Evolutionary conservation across 2,329 filamentous ascomycete genomes (phyloP), one percentile per base, ranked within the genome.

Genomic region (Fusarium anthophilum): DNA sequence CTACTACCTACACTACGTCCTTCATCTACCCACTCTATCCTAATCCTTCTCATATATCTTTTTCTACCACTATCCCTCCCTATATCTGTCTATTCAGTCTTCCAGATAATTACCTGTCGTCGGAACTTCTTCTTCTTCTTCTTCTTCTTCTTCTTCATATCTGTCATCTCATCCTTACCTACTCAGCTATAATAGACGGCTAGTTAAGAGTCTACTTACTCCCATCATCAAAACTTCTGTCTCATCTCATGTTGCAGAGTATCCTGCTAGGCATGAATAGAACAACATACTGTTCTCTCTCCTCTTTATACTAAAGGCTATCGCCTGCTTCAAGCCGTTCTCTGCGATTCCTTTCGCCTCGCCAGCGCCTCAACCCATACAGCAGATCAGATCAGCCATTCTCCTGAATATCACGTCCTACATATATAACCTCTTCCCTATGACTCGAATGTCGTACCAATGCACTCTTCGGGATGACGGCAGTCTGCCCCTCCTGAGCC

Each of bases 371-470:
- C 24, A 50, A 12, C 43, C 20, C 32, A 24, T 22, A 37, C 32
- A 53, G 18, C 50, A 53, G n/a, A 53, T 35, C 50, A 38, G 26
- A 68, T 24, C 63, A 63, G 63, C 48, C 59, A 43, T 48, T 51
- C 43, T 56, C 18, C 39, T 61, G 48, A 47, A 48, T 58, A 61
- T 64, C 54, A 48, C 51, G 41, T 55, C 47, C 41, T 50, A 44
- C 64, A 48, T 69, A 69, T 69, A 68, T 57, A 64, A 32, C 43
- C 63, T 22, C 60, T 53, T 59, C 48, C 56, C 47, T 63, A 79
- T 79, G 77, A 75, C 76, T 75, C 69, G 70, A 57, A 65, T 65
- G 76, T 79, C 74, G 74, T 78, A 79, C 77, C 77, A 77, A 76
- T 76, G 76, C 64, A 77, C 76, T 48, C 50, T 77, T 72, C 74